Percentiles rank a stretch among this genome's conserved stretches.
phyloP scores from a whole-genome alignment of 345 rosid species.

The Ceriops decandra region DNA sequence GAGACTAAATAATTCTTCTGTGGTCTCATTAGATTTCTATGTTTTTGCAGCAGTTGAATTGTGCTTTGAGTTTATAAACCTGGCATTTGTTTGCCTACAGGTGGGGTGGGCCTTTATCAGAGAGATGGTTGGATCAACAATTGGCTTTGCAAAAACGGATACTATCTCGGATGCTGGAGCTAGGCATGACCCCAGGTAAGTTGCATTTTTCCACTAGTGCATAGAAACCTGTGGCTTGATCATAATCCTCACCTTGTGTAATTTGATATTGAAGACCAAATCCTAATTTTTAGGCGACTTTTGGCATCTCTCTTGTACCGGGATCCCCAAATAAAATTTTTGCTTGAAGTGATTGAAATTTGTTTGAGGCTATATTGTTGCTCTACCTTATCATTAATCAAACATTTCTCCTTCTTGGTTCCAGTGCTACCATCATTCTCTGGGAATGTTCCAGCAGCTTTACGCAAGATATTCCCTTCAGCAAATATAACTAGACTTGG shows the following conservation, averaged over 20 bases:
- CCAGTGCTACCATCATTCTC: slow-evolving; percentile 96
- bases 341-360: not conserved
- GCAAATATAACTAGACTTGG: slow-evolving; percentile 89
- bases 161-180: slow-evolving; percentile 72
- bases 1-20: no score
- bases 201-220: slow-evolving; percentile 1
- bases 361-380: not conserved
- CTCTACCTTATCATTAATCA: not conserved
- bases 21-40: no score
- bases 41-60: no score
- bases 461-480: slow-evolving; percentile 60
- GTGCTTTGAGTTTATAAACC: slow-evolving; percentile 3
- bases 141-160: slow-evolving; percentile 75
- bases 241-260: no score
- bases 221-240: slow-evolving; percentile 1
- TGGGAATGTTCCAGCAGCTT: slow-evolving; percentile 92
- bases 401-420: slow-evolving; percentile 19
- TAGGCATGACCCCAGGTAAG: slow-evolving; percentile 97
- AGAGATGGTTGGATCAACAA: slow-evolving; percentile 82
- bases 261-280: no score
- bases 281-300: no score
- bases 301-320: not conserved
- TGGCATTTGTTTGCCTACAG: slow-evolving; percentile 35
- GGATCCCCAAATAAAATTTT: not conserved
- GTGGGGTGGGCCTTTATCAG: slow-evolving; percentile 92